These are phyloP conservation scores for Alternaria sp. DNA, from an alignment of 2,329 filamentous ascomycete genomes.

Conservation along the genomic window DNA sequence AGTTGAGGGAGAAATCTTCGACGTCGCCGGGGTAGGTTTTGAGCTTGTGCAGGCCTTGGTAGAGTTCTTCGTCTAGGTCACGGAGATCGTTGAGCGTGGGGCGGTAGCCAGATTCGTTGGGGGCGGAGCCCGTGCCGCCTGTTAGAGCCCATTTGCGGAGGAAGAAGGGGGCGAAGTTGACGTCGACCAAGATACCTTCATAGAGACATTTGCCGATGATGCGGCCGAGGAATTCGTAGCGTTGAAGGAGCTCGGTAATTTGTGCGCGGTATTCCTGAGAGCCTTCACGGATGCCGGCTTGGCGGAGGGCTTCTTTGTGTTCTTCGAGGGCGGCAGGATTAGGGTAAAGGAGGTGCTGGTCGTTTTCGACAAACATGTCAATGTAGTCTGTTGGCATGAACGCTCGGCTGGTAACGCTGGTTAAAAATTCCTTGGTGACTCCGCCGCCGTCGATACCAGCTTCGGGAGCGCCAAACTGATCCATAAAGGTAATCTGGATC, in stretches of 20 bases:
- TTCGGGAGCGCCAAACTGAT: conserved; percentile 85
- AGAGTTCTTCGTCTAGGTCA: conserved; percentile 89
- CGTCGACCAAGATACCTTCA: conserved; percentile 93
- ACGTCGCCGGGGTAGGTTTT: conserved; percentile 89
- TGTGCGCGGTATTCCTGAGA: conserved; percentile 66
- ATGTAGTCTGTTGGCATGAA: conserved; percentile 68
- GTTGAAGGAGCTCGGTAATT: conserved; percentile 70
- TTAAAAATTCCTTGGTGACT: conserved; percentile 97
- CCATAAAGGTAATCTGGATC: conserved; percentile 95
- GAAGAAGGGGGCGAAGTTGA: conserved; percentile 94
- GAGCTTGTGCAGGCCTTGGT: conserved; percentile 81
- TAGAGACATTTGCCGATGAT: conserved; percentile 97
- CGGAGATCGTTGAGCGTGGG: conserved; percentile 94
- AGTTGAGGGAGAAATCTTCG: conserved; percentile 82
- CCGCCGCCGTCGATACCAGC: conserved; percentile 97
- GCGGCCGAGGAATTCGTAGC: conserved; percentile 91
- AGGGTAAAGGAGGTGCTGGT: conserved; percentile 86
- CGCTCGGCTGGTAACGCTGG: conserved; percentile 84
- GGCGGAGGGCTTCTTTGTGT: conserved; percentile 66
- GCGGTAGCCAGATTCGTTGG: conserved; percentile 77
- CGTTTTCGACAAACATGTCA: conserved; percentile 82
- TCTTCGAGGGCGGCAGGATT: conserved; percentile 82
- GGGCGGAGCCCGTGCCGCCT: conserved; percentile 68
- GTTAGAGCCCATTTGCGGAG: conserved; percentile 92
- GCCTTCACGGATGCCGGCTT: conserved; percentile 61